Percentiles rank a stretch among this genome's conserved stretches.
These are phyloP conservation scores for Ascochyta lentis DNA, from an alignment of 2,329 filamentous ascomycete species.

Conservation along the genomic window DNA sequence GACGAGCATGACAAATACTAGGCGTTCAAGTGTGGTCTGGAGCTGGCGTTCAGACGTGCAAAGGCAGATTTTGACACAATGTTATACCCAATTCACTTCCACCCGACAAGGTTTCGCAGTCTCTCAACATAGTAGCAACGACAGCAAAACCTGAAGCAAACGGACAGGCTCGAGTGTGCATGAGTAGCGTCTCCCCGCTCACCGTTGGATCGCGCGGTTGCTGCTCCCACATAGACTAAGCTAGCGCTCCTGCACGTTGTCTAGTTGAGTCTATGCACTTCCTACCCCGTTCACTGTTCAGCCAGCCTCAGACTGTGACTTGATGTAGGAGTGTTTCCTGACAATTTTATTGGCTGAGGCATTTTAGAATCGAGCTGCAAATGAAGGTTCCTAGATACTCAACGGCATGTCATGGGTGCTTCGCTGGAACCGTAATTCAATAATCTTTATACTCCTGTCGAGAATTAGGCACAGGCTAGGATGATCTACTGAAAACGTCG, in stretches of 20 bases:
- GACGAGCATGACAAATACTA: slow-evolving; percentile 1
- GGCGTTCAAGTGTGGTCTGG: slow-evolving; percentile 7
- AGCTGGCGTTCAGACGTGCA: slow-evolving; percentile 6
- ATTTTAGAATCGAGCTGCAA: too few relatives aligned
- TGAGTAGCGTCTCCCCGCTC: neutral
- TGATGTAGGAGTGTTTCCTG: too few relatives aligned
- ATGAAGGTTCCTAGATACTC: too few relatives aligned
- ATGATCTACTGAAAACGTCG: too few relatives aligned
- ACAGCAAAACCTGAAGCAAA: neutral
- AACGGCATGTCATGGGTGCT: too few relatives aligned
- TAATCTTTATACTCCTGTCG: too few relatives aligned
- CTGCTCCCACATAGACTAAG: neutral
- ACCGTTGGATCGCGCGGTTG: neutral
- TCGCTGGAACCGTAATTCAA: too few relatives aligned
- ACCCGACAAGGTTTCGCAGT: neutral
- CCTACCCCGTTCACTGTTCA: neutral
- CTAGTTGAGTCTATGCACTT: slow-evolving; percentile 1
- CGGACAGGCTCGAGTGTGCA: neutral
- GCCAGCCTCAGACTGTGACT: neutral
- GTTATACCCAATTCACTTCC: slow-evolving; percentile 14
- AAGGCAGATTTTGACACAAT: slow-evolving; percentile 9
- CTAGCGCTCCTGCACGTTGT: slow-evolving; percentile 6
- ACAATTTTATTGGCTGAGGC: too few relatives aligned
- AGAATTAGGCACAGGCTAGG: too few relatives aligned
- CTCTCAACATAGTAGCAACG: neutral